Conservation (phyloP, 306 rosid species). For the Casuarina glauca region DNA sequence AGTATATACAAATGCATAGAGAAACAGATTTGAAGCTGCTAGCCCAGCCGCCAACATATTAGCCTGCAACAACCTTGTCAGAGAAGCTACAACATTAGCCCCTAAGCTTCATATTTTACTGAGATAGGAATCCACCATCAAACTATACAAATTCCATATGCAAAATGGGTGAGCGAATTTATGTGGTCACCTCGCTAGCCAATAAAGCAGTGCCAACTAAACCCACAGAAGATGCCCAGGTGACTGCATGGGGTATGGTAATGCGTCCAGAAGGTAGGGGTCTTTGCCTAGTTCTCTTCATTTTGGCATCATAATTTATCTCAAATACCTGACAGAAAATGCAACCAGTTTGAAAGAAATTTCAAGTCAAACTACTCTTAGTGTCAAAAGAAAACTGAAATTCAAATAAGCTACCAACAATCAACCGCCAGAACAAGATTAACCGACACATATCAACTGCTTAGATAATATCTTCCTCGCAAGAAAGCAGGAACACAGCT, state of each 20-base stretch:
- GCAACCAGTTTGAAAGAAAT: constrained; percentile 7
- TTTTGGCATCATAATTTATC: constrained; percentile 76
- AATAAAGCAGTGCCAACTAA: constrained; percentile 73
- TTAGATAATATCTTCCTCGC: background rate
- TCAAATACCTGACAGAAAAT: constrained; percentile 63
- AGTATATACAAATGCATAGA: constrained; percentile 88
- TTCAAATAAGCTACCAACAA: constrained; percentile 1
- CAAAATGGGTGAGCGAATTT: constrained; percentile 28
- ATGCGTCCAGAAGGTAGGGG: constrained; percentile 95
- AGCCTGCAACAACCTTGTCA: constrained; percentile 94
- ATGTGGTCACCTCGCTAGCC: constrained; percentile 69
- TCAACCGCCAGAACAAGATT: background rate
- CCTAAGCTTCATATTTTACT: constrained; percentile 28
- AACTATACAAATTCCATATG: constrained; percentile 14
- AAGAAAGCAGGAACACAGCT: background rate
- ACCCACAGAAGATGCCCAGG: constrained; percentile 78
- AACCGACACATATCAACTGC: background rate
- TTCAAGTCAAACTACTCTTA: background rate
- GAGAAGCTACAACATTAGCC: constrained; percentile 52
- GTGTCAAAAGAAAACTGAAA: background rate
- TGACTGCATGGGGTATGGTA: constrained; percentile 66
- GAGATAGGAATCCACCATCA: constrained; percentile 4
- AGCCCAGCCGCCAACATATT: constrained; percentile 97
- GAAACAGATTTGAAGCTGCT: constrained; percentile 81
- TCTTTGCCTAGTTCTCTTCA: constrained; percentile 80